Base-by-base conservation (phyloP, 345 rosid genomes). In the Ceriops decandra region DNA sequence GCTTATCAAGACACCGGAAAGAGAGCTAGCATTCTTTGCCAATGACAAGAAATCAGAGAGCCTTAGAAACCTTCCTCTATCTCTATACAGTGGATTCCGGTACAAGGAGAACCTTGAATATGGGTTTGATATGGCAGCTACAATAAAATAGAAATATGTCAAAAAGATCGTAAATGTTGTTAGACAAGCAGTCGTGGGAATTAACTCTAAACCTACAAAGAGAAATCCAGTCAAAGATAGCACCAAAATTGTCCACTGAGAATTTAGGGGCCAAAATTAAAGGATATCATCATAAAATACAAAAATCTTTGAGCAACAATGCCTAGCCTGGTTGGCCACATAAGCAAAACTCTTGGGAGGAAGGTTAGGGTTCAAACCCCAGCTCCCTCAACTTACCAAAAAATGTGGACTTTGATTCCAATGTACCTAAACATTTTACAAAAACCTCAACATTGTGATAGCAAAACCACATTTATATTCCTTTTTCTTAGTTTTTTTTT, bases 1-100 rank as follows among this genome's bases (percentile, higher is more conserved):
- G 77, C 84, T 73, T 74, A 95, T 86, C 81, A 89, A 81, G 80
- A 91, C 83, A 61, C 97, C 93, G 8, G 86, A 75, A 72, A 95
- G 85, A 64, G 97, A 79, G 75, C 72, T 82, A 56, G 87, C 35
- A 58, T 77, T 87, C 70, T 78, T 90, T 32, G 95, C 85, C 88
- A 89, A 38, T 47, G 47, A 78, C 53, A 95, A 78, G 79, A 95
- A 95, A 2, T 87, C 89, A 17, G 84, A 68, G 70, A 95, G 76
- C 0, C 81, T 73, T 32, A 85, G 26, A 62, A 89, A 78, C 1
- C 69, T 81, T 68, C 96, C 97, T 68, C 69, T 76, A 69, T 27
- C 68, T 81, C 5, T 77, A 74, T 52, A 54, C 17, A 62, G 80
- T 0, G 96, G 96, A 79, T 91, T 91, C 65, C 99, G 84, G 57